A percentile compares a stretch with the other conserved stretches of the same genome.
Evolutionary conservation across 2,329 filamentous ascomycete species (phyloP).

Genomic region (Bipolaris gigantea): DNA sequence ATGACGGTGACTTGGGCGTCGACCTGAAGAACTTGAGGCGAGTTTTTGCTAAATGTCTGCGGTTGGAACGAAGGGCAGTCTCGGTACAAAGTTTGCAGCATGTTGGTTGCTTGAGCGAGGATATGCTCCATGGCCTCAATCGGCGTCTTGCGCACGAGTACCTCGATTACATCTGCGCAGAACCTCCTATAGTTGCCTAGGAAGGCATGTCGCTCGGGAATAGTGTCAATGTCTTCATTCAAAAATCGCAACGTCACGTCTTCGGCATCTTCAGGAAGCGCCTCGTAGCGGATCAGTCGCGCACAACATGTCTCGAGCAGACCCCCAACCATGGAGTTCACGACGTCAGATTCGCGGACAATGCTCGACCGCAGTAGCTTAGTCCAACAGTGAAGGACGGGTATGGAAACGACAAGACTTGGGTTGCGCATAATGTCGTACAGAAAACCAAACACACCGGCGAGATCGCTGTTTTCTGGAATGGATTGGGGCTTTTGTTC

Average conservation of each 20-base stretch:
- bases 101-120: constrained; percentile 73
- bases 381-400: constrained; percentile 87
- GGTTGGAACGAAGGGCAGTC: constrained; percentile 65
- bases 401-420: constrained; percentile 91
- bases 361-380: constrained; percentile 72
- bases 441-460: constrained; percentile 77
- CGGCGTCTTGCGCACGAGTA: constrained; percentile 77
- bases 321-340: constrained; percentile 66
- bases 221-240: constrained; percentile 90
- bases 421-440: constrained; percentile 78
- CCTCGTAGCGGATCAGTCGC: constrained; percentile 84
- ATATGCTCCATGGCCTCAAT: constrained; percentile 87
- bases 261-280: constrained; percentile 76
- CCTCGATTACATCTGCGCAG: constrained; percentile 83
- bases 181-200: constrained; percentile 94
- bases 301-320: constrained; percentile 82
- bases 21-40: constrained; percentile 72
- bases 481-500: constrained; percentile 73
- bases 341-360: constrained; percentile 67
- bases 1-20: constrained; percentile 91
- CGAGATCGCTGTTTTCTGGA: constrained; percentile 66
- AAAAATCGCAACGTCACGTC: constrained; percentile 81
- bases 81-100: constrained; percentile 75
- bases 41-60: constrained; percentile 62
- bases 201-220: constrained; percentile 92